Percentiles rank a stretch among this genome's conserved stretches.
Conservation (phyloP, 768 basidiomycete species). For the Rhizopogon vesiculosus region DNA sequence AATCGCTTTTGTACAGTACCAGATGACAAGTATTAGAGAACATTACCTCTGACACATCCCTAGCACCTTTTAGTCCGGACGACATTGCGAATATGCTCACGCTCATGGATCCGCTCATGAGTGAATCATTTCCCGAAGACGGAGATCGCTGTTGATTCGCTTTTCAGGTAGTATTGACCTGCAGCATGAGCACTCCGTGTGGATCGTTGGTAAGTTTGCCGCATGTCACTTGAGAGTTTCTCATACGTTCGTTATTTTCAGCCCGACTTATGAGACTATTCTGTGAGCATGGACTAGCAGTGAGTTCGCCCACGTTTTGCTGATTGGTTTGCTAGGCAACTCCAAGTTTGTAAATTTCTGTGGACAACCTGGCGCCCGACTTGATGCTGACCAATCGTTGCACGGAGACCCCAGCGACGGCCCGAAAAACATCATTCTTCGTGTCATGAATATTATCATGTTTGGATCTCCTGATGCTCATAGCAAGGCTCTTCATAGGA, state of each 20-base stretch:
- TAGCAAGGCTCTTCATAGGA: conserved; percentile 31
- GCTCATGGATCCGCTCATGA: conserved; percentile 25
- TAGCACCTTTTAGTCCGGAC: conserved; percentile 28
- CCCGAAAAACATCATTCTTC: conserved; percentile 30
- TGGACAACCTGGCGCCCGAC: conserved; percentile 33
- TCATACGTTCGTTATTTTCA: conserved; percentile 8
- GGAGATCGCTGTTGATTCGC: neutral
- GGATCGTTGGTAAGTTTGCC: neutral
- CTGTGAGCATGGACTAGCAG: conserved; percentile 19
- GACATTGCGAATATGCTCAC: conserved; percentile 32
- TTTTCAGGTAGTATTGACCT: neutral
- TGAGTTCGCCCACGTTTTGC: neutral
- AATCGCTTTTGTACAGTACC: neutral
- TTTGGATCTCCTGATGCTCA: conserved; percentile 44
- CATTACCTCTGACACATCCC: conserved; percentile 33
- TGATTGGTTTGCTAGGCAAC: conserved; percentile 10
- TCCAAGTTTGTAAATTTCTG: conserved; percentile 30
- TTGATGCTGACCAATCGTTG: conserved; percentile 23
- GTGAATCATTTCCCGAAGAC: conserved; percentile 17
- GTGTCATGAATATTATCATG: conserved; percentile 30
- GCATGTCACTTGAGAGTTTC: neutral
- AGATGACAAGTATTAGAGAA: conserved; percentile 22
- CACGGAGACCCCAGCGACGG: neutral
- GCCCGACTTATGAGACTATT: conserved; percentile 39
- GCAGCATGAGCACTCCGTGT: neutral